phyloP scores from a whole-genome alignment of 345 rosid species.

The Hibiscus syriacus region DNA sequence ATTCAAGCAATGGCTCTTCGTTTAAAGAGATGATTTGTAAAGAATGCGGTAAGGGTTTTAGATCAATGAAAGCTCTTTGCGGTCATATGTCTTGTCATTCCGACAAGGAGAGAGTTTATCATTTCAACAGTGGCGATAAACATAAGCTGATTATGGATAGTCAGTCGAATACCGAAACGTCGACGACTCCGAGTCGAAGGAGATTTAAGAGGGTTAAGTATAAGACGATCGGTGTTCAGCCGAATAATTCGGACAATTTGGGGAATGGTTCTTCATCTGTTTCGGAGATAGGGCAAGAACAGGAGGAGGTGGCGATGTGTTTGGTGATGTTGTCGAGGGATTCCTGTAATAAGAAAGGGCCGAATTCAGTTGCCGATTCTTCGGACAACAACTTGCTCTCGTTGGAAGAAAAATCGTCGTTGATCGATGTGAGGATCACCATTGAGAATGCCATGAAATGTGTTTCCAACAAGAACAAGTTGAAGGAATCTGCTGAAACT shows the following conservation, averaged over 20 bases:
- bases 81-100: slow-evolving; percentile 95
- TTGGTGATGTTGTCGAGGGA: slow-evolving; percentile 85
- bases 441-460: slow-evolving; percentile 26
- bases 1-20: slow-evolving; percentile 28
- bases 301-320: slow-evolving; percentile 69
- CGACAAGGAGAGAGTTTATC: slow-evolving; percentile 38
- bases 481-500: slow-evolving; percentile 22
- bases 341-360: slow-evolving; percentile 41
- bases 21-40: slow-evolving; percentile 46
- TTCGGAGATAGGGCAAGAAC: slow-evolving; percentile 68
- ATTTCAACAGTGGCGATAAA: slow-evolving; percentile 21
- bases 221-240: slow-evolving; percentile 17
- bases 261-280: slow-evolving; percentile 37
- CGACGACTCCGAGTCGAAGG: slow-evolving; percentile 40
- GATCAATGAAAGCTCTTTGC: slow-evolving; percentile 74
- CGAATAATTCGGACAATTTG: slow-evolving; percentile 26
- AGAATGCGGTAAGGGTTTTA: slow-evolving; percentile 86
- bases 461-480: slow-evolving; percentile 20
- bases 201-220: slow-evolving; percentile 59
- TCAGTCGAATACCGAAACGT: slow-evolving; percentile 65
- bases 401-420: slow-evolving; percentile 58
- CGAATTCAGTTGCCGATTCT: slow-evolving; percentile 47
- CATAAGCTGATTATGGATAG: slow-evolving; percentile 40
- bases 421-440: slow-evolving; percentile 36
- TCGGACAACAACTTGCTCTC: slow-evolving; percentile 62